Base-by-base conservation (phyloP, 2,329 filamentous ascomycete genomes). In the Thelonectria rubi region DNA sequence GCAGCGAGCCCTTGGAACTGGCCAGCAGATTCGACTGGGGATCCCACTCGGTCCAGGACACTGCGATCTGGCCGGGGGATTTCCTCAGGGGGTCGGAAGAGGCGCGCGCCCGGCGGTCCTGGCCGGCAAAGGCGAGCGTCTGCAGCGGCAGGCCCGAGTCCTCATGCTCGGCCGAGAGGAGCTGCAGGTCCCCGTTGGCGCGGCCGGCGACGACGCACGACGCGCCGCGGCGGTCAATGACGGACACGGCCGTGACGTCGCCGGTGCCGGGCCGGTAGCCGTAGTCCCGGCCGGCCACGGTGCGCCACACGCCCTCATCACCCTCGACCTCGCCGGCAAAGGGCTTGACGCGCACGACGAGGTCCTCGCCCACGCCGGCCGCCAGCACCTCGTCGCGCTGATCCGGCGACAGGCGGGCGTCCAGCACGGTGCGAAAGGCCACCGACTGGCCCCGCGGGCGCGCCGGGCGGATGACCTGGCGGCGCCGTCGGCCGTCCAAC, bases 301-400 rank as follows among this genome's bases (percentile, higher is more conserved):
- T 70, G 7, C 74, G 68, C 82, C 82, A 84, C 1, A 62, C 46
- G 58, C n/a, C n/a, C n/a, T 71, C 71, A 18, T 20, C 50, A 24
- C 47, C 52, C 58, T 40, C 64, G 3, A 45, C 51, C 57, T 39
- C 64, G 3, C 62, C 71, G 6, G 66, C 65, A 11, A 67, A 72
- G 14, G 74, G 69, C 18, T 79, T 78, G 24, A 76, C 73, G 20
- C 82, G 74, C 3, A 80, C 78, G 5, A 84, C 72, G 26, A 86
- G 69, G 24, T 85, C 78, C 70, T 86, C 82, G 0, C 84, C 84
- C 0, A 79, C 81, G 0, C 84, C 84, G 74, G 80, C 84, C 2
- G 81, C 79, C 0, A 85, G 73, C 12, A 84, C 63, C 69, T 87
- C 84, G 24, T 79, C 72, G 5, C 72, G 72, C n/a, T 72, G 72